Conservation (phyloP, 768 basidiomycete genomes). For the Lyophyllum decastes region DNA sequence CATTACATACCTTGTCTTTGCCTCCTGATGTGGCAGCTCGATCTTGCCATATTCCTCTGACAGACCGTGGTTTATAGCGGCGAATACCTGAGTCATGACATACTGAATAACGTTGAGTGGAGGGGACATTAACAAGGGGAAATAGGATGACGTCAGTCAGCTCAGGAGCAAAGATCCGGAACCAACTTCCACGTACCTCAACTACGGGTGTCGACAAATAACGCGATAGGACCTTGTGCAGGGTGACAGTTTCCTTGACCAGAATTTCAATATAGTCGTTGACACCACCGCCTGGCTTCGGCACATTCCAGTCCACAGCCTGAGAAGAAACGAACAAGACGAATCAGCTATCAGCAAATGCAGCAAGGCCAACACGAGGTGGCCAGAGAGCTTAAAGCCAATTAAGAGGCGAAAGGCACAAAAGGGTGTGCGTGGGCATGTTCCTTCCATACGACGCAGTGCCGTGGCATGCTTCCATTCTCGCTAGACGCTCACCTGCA, state of each 20-base stretch:
- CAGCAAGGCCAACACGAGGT: not conserved
- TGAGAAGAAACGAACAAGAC: slow-evolving; percentile 26
- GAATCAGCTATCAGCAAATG: not conserved
- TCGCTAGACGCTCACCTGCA: slow-evolving; percentile 56
- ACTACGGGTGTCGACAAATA: slow-evolving; percentile 80
- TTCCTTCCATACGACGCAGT: not conserved
- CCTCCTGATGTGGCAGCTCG: slow-evolving; percentile 79
- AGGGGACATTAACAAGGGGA: not conserved
- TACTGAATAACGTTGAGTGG: slow-evolving; percentile 44
- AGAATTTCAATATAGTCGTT: slow-evolving; percentile 93
- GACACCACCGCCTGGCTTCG: slow-evolving; percentile 59
- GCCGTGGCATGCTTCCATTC: not conserved
- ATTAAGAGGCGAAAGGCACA: not conserved
- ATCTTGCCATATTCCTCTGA: slow-evolving; percentile 84
- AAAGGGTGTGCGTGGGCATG: not conserved
- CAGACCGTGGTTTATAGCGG: slow-evolving; percentile 87
- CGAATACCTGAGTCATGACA: slow-evolving; percentile 95
- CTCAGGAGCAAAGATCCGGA: slow-evolving; percentile 10
- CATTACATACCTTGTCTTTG: slow-evolving; percentile 74
- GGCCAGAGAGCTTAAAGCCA: not conserved
- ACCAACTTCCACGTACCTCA: slow-evolving; percentile 57
- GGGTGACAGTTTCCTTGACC: slow-evolving; percentile 91
- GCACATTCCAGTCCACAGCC: slow-evolving; percentile 78
- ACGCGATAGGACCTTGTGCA: slow-evolving; percentile 94
- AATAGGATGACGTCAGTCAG: slow-evolving; percentile 9